Conservation (phyloP, 2,329 filamentous ascomycete species). For the Pestalotiopsis sp. region DNA sequence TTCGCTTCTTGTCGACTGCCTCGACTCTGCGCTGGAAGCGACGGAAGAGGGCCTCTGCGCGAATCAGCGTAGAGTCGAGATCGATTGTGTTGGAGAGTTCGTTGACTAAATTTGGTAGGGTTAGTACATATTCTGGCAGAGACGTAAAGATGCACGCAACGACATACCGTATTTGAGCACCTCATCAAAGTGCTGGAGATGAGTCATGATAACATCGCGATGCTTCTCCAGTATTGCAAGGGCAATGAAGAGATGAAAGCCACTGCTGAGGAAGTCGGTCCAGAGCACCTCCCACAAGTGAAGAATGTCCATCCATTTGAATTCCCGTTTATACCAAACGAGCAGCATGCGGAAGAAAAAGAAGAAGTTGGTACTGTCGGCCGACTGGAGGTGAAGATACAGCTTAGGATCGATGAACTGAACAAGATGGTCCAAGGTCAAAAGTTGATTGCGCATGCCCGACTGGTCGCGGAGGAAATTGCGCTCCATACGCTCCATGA, state of each 20-base stretch:
- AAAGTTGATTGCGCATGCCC: conserved; percentile 90
- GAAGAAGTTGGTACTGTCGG: conserved; percentile 98
- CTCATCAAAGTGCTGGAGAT: conserved; percentile 93
- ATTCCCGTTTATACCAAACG: conserved; percentile 99
- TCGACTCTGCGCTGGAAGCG: conserved; percentile 89
- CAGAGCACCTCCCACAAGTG: conserved; percentile 91
- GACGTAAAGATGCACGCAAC: neutral
- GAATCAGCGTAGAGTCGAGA: conserved; percentile 79
- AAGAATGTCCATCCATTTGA: conserved; percentile 84
- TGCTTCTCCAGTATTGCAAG: conserved; percentile 95
- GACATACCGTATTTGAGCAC: conserved; percentile 88
- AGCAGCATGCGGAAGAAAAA: conserved; percentile 99
- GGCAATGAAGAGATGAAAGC: conserved; percentile 94
- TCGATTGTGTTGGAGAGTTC: conserved; percentile 94
- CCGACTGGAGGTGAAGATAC: conserved; percentile 84
- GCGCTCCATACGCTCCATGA: conserved; percentile 97
- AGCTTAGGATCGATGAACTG: conserved; percentile 96
- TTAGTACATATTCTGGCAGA: neutral
- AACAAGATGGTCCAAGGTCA: conserved; percentile 90
- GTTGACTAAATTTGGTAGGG: conserved; percentile 67
- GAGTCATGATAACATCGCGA: conserved; percentile 92
- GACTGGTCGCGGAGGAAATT: conserved; percentile 96
- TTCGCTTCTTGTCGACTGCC: conserved; percentile 87
- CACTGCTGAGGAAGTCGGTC: conserved; percentile 88
- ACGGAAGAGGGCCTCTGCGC: conserved; percentile 86